Evolutionary conservation across 1,139 yeast genomes (phyloP), one percentile per base, ranked within the genome.

Genomic region (Yamadazyma blattariae): DNA sequence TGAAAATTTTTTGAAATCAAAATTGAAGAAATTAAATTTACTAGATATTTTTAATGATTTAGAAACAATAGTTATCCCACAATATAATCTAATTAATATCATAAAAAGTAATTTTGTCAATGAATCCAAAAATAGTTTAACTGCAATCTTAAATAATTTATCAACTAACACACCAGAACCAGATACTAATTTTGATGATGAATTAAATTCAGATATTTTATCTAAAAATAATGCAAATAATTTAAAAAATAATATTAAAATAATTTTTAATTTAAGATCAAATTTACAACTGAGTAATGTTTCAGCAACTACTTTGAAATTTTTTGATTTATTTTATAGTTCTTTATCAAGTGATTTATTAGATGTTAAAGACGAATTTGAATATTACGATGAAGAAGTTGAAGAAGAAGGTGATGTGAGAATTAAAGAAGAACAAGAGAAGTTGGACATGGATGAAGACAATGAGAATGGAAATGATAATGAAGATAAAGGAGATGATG

Each of bases 311-410:
- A 37, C 38, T 6, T 17, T 42, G n/a, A 30, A 24, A n/a, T 22
- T 31, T n/a, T 39, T 37, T 25, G 46, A 42, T 27, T 32, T 32
- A 13, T 34, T 42, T 29, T 42, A 34, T 26, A 30, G 27, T 18
- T 27, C 39, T 9, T 29, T 39, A 19, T 28, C 37, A 10, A 33
- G 37, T 25, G 35, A 42, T 27, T 18, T 36, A 7, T 26, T 36
- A 3, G 32, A 25, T 2, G 30, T 40, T 2, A 27, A 25, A 4
- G 41, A 40, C 18, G 42, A 37, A 16, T 16, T 5, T 15, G 32
- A 27, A 7, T 25, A 25, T 7, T 22, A 16, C 22, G 30, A 24
- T 24, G 39, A 19, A 24, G 25, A 15, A 7, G 27, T 21, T 16
- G 32, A 33, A 13, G 29, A 29, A 11, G 25, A 19, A 10, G 22